Percentiles rank a stretch among this genome's conserved stretches.
These are phyloP conservation scores for Russula foetens DNA, from an alignment of 768 basidiomycete genomes.

Conservation along the genomic window DNA sequence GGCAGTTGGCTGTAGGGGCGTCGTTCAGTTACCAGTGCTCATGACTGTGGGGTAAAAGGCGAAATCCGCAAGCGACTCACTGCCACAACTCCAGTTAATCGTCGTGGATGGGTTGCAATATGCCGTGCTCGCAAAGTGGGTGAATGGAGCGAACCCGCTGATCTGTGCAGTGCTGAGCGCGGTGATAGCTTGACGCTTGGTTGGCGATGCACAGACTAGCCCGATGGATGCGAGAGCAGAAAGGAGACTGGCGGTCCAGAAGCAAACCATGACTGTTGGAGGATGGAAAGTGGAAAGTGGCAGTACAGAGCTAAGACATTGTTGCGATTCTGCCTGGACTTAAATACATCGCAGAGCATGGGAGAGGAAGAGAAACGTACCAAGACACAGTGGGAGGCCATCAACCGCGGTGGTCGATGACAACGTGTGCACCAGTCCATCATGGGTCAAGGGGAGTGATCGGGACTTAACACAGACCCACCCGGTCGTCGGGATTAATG, in stretches of 20 bases:
- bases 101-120: slow-evolving; percentile 27
- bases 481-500: too few relatives aligned
- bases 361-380: too few relatives aligned
- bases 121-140: slow-evolving; percentile 27
- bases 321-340: not conserved
- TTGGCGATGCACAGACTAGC: not conserved
- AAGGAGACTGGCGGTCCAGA: not conserved
- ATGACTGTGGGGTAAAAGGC: not conserved
- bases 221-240: not conserved
- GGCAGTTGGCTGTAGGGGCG: slow-evolving; percentile 33
- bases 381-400: too few relatives aligned
- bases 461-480: too few relatives aligned
- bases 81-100: slow-evolving; percentile 26
- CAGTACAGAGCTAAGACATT: not conserved
- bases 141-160: slow-evolving; percentile 25
- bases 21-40: not conserved
- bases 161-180: slow-evolving; percentile 24
- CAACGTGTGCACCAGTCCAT: too few relatives aligned
- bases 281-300: not conserved
- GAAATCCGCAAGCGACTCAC: slow-evolving; percentile 10
- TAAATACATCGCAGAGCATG: not conserved
- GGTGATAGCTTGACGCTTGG: slow-evolving; percentile 19
- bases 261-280: not conserved
- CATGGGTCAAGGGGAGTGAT: too few relatives aligned
- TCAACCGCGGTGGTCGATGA: too few relatives aligned